Conservation (phyloP, 768 basidiomycete genomes). For the Sistotremastrum suecicum region DNA sequence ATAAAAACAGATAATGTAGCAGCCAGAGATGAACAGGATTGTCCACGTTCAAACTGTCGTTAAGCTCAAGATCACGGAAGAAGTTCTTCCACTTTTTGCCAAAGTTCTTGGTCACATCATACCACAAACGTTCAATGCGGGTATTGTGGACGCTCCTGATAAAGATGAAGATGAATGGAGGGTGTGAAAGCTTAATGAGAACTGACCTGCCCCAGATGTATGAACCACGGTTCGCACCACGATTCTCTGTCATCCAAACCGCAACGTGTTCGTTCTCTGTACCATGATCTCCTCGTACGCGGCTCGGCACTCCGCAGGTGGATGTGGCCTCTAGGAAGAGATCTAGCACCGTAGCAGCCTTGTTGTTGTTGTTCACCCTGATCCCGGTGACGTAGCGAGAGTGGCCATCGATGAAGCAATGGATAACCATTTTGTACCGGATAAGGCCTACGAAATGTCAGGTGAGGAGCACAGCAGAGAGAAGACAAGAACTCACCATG, state of each 20-base stretch:
- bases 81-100: conserved; percentile 3
- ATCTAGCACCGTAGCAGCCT: conserved; percentile 12
- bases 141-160: conserved; percentile 6
- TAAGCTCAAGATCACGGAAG: conserved; percentile 3
- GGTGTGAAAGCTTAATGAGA: not conserved
- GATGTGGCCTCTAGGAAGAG: conserved; percentile 4
- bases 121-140: conserved; percentile 6
- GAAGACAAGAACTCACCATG: conserved; percentile 10
- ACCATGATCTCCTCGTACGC: conserved; percentile 18
- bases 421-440: conserved; percentile 13
- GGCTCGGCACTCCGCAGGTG: conserved; percentile 11
- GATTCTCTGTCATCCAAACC: conserved; percentile 10
- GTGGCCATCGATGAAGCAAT: conserved; percentile 10
- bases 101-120: conserved; percentile 2
- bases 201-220: conserved; percentile 17
- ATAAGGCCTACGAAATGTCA: conserved; percentile 5
- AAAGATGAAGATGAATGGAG: not conserved
- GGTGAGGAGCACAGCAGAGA: too few species aligned
- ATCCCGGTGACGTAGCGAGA: conserved; percentile 7
- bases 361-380: conserved; percentile 11
- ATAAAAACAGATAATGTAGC: conserved; percentile 5
- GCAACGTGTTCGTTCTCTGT: conserved; percentile 16
- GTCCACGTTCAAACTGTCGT: not conserved
- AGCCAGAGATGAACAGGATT: conserved; percentile 5
- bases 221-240: conserved; percentile 11